Conservation (phyloP, 2,329 filamentous ascomycete genomes). For the Pseudogymnoascus destructans region DNA sequence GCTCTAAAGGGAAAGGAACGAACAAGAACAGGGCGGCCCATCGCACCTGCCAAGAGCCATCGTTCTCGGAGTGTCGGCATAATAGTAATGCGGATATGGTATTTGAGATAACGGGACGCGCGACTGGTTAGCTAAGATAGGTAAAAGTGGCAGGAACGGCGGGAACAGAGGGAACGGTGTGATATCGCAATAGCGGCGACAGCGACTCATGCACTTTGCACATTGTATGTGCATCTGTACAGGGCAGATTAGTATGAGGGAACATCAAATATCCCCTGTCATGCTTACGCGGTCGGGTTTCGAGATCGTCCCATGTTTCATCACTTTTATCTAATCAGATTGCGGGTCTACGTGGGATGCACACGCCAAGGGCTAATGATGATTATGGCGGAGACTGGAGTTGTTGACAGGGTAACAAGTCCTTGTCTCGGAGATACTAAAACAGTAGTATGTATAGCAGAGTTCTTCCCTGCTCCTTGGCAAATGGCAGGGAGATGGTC, state of each 20-base stretch:
- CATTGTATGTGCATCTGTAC: neutral
- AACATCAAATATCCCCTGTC: neutral
- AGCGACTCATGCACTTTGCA: neutral
- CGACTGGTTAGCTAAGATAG: neutral
- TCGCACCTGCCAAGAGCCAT: neutral
- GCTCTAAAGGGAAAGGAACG: neutral
- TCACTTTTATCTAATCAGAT: slow-evolving; percentile 1
- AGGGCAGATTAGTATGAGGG: neutral
- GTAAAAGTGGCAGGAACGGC: neutral
- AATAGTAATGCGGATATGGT: neutral
- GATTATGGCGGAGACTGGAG: neutral
- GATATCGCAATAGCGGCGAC: neutral
- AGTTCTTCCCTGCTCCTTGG: slow-evolving; percentile 2
- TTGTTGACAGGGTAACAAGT: neutral
- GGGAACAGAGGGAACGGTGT: neutral
- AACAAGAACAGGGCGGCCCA: neutral
- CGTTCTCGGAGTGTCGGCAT: slow-evolving; percentile 1
- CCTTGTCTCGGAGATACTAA: neutral
- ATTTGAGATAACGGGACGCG: neutral
- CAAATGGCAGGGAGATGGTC: slow-evolving; percentile 1
- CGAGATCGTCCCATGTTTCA: neutral
- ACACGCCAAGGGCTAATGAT: neutral
- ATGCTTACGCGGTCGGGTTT: neutral
- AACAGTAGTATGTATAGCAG: neutral
- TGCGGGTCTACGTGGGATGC: neutral